Evolutionary conservation across 2,329 filamentous ascomycete species (phyloP), one percentile per base, ranked within the genome.

Genomic region (Aspergillus novofumigatus): DNA sequence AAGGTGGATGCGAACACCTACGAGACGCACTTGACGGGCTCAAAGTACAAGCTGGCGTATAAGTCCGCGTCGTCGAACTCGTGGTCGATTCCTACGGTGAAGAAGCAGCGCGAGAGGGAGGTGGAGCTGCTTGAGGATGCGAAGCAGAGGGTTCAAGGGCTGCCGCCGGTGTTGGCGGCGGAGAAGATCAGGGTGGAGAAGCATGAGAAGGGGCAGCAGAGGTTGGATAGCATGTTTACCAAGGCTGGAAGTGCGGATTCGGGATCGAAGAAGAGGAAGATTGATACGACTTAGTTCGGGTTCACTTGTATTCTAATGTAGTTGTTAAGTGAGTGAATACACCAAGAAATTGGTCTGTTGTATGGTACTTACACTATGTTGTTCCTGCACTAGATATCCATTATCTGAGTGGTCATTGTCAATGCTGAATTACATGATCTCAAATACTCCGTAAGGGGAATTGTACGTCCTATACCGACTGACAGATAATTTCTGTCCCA

Each of bases 1-100:
- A 74, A 74, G 53, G 49, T 69, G 42, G 72, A 74, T 54, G 70
- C 70, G 17, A 74, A 74, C 47, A 72, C 71, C 1, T 74, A 74
- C 53, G 67, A 72, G 55, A 73, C 71, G 9, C 64, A 67, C 51
- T 58, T 73, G 10, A 63, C 62, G 9, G 71, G 71, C 1, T 69
- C 69, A 4, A 73, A 73, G 55, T 73, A 73, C 53, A 74, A 73
- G 56, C 60, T 74, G 50, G 71, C 71, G 29, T 71, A 74, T 51
- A 73, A 70, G 51, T 63, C 62, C 2, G 64, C 61, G 5, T 55
- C 61, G 7, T 63, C 67, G 8, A 63, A 62, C n/a, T 65, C 68
- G 4, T 74, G 71, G 72, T 73, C 70, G 1, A 63, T 74, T 3
- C 67, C 69, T 1, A 72, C 71, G 0, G 69, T 74, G 14, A 72